Base-by-base conservation (phyloP, 2,329 filamentous ascomycete species). In the Cytospora schulzeri region DNA sequence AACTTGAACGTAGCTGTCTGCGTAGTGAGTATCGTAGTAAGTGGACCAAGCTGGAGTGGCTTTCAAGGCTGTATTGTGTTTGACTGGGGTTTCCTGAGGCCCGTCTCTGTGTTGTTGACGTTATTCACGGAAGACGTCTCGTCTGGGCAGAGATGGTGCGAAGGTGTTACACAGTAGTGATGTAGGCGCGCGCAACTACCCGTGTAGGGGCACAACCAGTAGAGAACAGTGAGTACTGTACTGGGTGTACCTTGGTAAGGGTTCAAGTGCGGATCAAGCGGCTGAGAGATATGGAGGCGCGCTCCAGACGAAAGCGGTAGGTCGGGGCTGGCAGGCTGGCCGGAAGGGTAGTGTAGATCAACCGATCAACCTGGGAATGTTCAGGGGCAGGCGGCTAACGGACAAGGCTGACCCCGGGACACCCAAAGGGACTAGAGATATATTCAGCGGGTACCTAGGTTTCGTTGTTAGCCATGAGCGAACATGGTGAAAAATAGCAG, bases 221-320 rank as follows among this genome's bases (percentile, higher is more conserved):
- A 15, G 33, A 35, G 12, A 12, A 14, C 9, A 35, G 15, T 41
- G 15, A 45, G 41, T 9, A 45, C 41, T n/a, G 41, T 19, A 45
- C 41, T 45, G 41, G 41, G 7, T 45, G 17, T n/a, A 45, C 6
- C 41, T n/a, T n/a, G 41, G 6, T 45, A n/a, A 9, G 41, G 41
- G 17, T 11, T n/a, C 17, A 45, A 8, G 41, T n/a, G 17, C 41
- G 41, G 7, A 45, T 45, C 41, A 19, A 45, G 41, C 41, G n/a
- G n/a, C 19, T n/a, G n/a, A n/a, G 17, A 19, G 41, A 45, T 31
- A 61, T 28, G 48, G 29, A 51, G n/a, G 41, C 41, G 41, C 59
- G 59, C 35, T 19, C 55, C 17, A 29, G 31, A 59, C 51, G 15
- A 58, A 59, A 59, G 54, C 45, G 55, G 60, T 52, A 56, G 56